Base-by-base conservation (phyloP, 345 rosid species). In the Combretum micranthum region DNA sequence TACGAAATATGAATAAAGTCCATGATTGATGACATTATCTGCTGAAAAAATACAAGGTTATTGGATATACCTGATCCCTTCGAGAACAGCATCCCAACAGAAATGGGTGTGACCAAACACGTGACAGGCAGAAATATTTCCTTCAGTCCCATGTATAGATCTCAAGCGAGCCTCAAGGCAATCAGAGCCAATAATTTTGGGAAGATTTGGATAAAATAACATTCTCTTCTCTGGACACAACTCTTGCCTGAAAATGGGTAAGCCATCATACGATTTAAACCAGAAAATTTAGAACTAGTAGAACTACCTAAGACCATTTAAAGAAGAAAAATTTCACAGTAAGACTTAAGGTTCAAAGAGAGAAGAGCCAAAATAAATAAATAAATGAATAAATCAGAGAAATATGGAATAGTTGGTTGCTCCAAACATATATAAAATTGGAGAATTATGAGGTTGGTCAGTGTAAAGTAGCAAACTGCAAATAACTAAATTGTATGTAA, bases 21-120 rank as follows among this genome's bases (percentile, higher is more conserved):
- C 0, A 23, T 48, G 54, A 57, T 0, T 44, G 15, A 17, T 56
- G 49, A 7, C 15, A 12, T 21, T 20, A 8, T 19, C 20, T n/a
- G 21, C 48, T 44, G 50, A 57, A 20, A 18, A 48, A 44, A 2
- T 42, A 18, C 18, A 52, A 51, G n/a, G 22, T 44, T 37, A 44
- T 15, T 21, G 9, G 12, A 14, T 14, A 37, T 75, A 84, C 90
- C 86, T 79, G 78, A 84, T 75, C 50, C 87, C 87, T 55, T 84
- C 77, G 44, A 84, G 65, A 55, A 62, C 47, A 17, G 82, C 77
- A 62, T 84, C 91, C 91, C 91, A 84, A 67, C 80, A 77, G 62
- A 84, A 81, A 75, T 81, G 87, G n/a, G 90, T 84, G 71, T 84
- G 90, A 52, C 87, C 90, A 48, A 84, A 81, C 23, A 81, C 83